These are phyloP conservation scores for Coffea canephora DNA, from an alignment of 257 asterid species.

Conservation along the genomic window DNA sequence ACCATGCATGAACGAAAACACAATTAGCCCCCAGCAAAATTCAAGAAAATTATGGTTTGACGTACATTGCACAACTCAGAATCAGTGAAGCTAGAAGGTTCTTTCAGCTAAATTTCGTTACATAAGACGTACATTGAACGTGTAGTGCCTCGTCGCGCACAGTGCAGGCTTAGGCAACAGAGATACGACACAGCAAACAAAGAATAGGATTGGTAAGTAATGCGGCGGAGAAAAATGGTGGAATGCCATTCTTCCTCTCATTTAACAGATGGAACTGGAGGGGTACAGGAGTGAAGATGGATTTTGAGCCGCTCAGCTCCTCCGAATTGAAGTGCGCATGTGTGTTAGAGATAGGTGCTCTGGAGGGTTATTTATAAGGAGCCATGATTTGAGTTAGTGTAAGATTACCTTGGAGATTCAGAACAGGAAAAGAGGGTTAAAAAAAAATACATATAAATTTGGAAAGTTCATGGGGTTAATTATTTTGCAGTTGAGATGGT, in stretches of 20 bases:
- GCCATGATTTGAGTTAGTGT: slow-evolving; percentile 25
- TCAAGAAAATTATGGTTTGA: background rate
- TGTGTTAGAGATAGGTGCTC: background rate
- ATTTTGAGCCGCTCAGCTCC: background rate
- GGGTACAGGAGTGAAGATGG: background rate
- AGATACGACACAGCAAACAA: slow-evolving; percentile 26
- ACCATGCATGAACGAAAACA: slow-evolving; percentile 17
- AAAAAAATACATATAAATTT: background rate
- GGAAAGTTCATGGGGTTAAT: slow-evolving; percentile 15
- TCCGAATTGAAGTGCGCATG: background rate
- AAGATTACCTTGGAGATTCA: slow-evolving; percentile 16
- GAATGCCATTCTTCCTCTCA: slow-evolving; percentile 13
- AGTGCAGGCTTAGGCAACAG: slow-evolving; percentile 38
- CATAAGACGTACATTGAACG: slow-evolving; percentile 46
- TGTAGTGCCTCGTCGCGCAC: slow-evolving; percentile 51
- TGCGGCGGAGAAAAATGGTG: slow-evolving; percentile 12
- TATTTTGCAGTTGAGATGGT: slow-evolving; percentile 22
- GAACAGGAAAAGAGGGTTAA: background rate
- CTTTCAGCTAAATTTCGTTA: background rate
- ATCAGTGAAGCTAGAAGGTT: background rate
- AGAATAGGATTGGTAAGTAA: slow-evolving; percentile 27
- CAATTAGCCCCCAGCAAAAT: background rate
- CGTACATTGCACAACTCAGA: background rate
- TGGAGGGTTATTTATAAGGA: slow-evolving; percentile 29
- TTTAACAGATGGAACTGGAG: background rate